A percentile compares a stretch with the other conserved stretches of the same genome.
phyloP scores from a whole-genome alignment of 169 alveolate species.

The Babesia bovis region DNA sequence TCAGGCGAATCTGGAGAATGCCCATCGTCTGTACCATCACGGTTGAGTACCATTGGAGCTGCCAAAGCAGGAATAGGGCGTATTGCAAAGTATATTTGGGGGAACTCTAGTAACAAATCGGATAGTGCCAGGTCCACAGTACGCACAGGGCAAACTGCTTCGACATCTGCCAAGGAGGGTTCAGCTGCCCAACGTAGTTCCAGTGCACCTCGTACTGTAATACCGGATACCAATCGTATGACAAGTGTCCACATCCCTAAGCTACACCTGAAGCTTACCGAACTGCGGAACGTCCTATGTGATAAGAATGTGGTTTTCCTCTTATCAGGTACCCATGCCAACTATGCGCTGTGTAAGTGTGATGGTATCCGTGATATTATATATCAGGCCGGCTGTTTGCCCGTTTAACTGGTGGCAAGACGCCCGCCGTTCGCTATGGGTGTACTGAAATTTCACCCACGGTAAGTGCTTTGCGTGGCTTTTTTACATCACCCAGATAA shows the following conservation, averaged over 20 bases:
- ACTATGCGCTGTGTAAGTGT: conserved; percentile 38
- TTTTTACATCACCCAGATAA: conserved; percentile 5
- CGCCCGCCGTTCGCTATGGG: conserved; percentile 47
- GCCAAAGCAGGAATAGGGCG: not conserved
- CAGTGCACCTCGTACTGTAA: conserved; percentile 7
- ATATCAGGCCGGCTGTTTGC: conserved; percentile 38
- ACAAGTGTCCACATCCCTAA: conserved; percentile 51
- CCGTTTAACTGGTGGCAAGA: conserved; percentile 50
- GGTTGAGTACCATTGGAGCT: not conserved
- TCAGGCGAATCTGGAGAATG: not conserved
- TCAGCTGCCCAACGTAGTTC: not conserved
- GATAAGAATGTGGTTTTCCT: conserved; percentile 54
- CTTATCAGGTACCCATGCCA: conserved; percentile 65
- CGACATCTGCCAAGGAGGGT: not conserved
- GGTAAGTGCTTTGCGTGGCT: conserved; percentile 5
- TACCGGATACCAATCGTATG: not conserved
- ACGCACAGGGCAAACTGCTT: not conserved
- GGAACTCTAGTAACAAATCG: not conserved
- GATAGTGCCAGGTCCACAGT: not conserved
- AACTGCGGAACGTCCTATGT: conserved; percentile 54
- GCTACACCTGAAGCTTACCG: conserved; percentile 60
- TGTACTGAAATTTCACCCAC: conserved; percentile 48
- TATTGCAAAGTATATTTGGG: conserved; percentile 10
- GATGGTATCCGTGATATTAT: too few species aligned
- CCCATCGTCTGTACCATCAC: not conserved